Conservation (phyloP, 306 rosid species). For the Cucurbita maxima region DNA sequence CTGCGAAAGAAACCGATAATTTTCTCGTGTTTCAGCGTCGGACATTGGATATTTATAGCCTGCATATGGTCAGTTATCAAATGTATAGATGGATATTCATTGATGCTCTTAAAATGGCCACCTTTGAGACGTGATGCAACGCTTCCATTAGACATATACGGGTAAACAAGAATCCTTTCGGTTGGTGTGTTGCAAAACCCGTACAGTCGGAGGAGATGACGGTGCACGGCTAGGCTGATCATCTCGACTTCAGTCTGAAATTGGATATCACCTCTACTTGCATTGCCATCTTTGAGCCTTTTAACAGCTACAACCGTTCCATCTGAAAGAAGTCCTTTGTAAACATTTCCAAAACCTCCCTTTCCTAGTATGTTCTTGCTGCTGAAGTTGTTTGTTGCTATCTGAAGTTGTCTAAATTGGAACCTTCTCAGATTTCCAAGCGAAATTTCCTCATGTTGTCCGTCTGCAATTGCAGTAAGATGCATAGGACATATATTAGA, state of each 20-base stretch:
- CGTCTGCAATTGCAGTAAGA: slow-evolving; percentile 24
- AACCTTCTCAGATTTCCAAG: slow-evolving; percentile 88
- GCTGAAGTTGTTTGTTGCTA: slow-evolving; percentile 81
- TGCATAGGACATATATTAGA: background rate
- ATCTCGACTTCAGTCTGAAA: slow-evolving; percentile 96
- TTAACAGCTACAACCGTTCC: slow-evolving; percentile 79
- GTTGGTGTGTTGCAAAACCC: slow-evolving; percentile 76
- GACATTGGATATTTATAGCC: background rate
- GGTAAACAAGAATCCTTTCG: slow-evolving; percentile 78
- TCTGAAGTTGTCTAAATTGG: slow-evolving; percentile 71
- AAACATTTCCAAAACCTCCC: slow-evolving; percentile 91
- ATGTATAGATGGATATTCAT: background rate
- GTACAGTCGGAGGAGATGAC: slow-evolving; percentile 69
- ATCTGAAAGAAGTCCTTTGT: slow-evolving; percentile 71
- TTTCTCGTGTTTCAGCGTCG: background rate
- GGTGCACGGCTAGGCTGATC: slow-evolving; percentile 89
- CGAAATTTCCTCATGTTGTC: slow-evolving; percentile 63
- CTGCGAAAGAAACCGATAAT: slow-evolving; percentile 13
- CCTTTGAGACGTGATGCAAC: slow-evolving; percentile 92
- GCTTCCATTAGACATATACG: slow-evolving; percentile 88
- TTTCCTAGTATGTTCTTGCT: slow-evolving; percentile 73
- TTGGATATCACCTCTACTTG: slow-evolving; percentile 72
- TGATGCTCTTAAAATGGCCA: background rate
- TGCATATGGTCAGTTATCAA: background rate
- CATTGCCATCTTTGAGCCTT: slow-evolving; percentile 80